These are phyloP conservation scores for Pyrenochaeta sp. DNA, from an alignment of 2,329 filamentous ascomycete genomes.

Conservation along the genomic window DNA sequence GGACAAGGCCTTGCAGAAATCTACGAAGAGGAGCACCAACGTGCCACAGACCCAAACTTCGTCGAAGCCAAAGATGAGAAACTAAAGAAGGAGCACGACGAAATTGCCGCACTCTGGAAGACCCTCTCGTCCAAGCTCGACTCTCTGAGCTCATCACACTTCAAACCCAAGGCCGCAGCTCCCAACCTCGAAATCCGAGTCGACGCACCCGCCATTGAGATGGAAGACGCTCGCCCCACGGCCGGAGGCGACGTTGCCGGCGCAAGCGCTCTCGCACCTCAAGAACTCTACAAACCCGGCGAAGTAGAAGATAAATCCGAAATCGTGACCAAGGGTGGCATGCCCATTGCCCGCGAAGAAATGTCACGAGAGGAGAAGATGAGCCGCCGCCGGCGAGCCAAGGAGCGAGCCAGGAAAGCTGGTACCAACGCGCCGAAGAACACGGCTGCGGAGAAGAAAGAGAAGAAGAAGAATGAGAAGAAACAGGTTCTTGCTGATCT, in stretches of 20 bases:
- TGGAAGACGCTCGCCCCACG: constrained; percentile 94
- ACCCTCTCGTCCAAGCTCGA: constrained; percentile 83
- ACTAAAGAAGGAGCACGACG: constrained; percentile 78
- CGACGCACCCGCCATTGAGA: constrained; percentile 87
- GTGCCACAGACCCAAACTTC: constrained; percentile 78
- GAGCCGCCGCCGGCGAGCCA: constrained; percentile 77
- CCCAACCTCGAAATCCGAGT: constrained; percentile 85
- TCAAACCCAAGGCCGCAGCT: constrained; percentile 85
- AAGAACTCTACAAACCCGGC: constrained; percentile 89
- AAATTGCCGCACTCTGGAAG: constrained; percentile 84
- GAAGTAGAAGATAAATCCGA: constrained; percentile 73
- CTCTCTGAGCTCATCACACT: constrained; percentile 90
- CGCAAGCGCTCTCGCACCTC: constrained; percentile 81
- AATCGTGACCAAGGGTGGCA: constrained; percentile 77
- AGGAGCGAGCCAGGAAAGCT: constrained; percentile 81
- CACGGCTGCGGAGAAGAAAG: constrained; percentile 41
- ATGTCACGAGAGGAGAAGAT: constrained; percentile 87
- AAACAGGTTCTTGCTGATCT: constrained; percentile 70
- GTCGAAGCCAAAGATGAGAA: constrained; percentile 85
- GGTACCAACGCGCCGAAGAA: constrained; percentile 58
- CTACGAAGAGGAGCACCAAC: constrained; percentile 92
- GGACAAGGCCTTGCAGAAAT: constrained; percentile 87
- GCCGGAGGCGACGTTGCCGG: constrained; percentile 76
- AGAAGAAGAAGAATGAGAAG: constrained; percentile 67
- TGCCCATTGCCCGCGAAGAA: constrained; percentile 82